Evolutionary conservation across 768 basidiomycete species (phyloP).

Genomic region (Mycena vulgaris): DNA sequence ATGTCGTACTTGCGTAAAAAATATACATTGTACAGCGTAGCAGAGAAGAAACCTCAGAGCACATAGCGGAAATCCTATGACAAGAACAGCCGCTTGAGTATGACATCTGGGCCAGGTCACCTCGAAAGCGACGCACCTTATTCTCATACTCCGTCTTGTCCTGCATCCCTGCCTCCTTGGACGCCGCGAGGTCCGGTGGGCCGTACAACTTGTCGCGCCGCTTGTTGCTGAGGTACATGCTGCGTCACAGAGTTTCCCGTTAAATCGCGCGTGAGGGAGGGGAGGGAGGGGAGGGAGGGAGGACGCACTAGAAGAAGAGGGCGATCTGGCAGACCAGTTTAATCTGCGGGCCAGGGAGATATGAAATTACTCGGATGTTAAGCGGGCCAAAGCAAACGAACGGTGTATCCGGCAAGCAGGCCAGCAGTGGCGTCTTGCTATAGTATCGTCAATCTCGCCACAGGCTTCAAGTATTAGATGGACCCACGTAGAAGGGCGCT

Average conservation of each 20-base stretch:
- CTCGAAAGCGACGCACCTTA: constrained; percentile 22
- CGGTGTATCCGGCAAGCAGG: constrained; percentile 34
- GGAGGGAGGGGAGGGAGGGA: no score
- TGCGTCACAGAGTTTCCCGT: background rate
- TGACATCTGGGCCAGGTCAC: background rate
- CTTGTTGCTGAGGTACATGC: constrained; percentile 34
- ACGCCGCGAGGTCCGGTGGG: constrained; percentile 32
- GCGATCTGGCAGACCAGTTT: constrained; percentile 38
- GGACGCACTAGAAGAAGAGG: constrained; percentile 31
- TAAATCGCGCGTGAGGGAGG: background rate
- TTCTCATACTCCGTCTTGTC: constrained; percentile 42
- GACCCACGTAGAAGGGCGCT: constrained; percentile 34
- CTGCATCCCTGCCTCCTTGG: constrained; percentile 41
- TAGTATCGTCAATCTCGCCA: background rate
- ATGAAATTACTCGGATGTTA: background rate
- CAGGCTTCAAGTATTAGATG: no score
- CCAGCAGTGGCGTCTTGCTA: constrained; percentile 37
- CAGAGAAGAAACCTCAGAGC: constrained; percentile 22
- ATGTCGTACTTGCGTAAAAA: no score
- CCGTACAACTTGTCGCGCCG: constrained; percentile 36
- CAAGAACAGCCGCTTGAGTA: background rate
- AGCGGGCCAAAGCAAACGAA: background rate
- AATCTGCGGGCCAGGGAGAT: constrained; percentile 2
- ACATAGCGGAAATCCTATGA: constrained; percentile 34
- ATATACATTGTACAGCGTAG: no score